Evolutionary conservation across 306 rosid species (phyloP), one percentile per base, ranked within the genome.

Genomic region (Castanea mollissima): DNA sequence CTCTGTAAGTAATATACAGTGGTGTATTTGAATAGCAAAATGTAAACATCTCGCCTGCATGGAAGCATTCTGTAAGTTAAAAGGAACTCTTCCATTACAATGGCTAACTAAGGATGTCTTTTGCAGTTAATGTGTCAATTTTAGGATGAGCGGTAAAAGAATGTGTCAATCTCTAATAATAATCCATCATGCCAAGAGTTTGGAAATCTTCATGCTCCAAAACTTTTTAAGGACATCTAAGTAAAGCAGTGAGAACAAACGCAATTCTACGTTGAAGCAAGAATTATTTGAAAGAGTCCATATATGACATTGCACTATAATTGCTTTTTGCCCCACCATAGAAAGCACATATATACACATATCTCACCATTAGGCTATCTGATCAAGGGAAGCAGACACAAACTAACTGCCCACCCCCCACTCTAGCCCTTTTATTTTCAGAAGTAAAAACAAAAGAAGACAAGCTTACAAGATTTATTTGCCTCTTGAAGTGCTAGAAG

Each of bases 61-160:
- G 82, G 71, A 84, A 55, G 79, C 54, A 64, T 73, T 69, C 69
- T 62, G 27, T 63, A 62, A 76, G 76, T 82, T 72, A 23, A 68
- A 44, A 67, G 54, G 57, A 81, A 62, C 21, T 73, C 49, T 65
- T 69, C 51, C 72, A 70, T 72, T 44, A 62, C 41, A 81, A 69
- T 67, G 71, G 69, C 59, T 5, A 34, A 77, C 69, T 67, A 25
- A 76, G 74, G 69, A 82, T 80, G 80, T 77, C 52, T 78, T 81
- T 78, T 90, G 97, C 97, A 27, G 97, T 89, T 81, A 88, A 79
- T 56, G 92, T 96, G 60, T 92, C 98, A 86, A 94, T 93, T 87
- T 94, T 94, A 65, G 98, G 98, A 87, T 92, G 97, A 83, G 98
- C 96, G 68, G 97, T 92, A 88, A 94, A 92, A 52, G 91, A 81